A percentile compares a stretch with the other conserved stretches of the same genome.
Conservation (phyloP, 345 rosid species). For the Dimocarpus longan region DNA sequence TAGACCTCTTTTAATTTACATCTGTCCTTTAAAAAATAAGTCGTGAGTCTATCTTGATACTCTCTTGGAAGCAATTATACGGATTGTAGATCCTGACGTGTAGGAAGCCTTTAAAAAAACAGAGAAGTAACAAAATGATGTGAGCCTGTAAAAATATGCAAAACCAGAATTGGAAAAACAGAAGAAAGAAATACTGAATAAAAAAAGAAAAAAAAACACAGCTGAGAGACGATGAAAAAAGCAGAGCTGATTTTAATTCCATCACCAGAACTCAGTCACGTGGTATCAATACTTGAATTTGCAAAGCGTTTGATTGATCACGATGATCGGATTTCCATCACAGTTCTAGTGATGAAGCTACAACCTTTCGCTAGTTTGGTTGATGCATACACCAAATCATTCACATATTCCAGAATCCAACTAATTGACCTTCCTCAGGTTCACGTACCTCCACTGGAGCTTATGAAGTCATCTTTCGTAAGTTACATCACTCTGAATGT, state of each 20-base stretch:
- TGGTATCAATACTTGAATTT: slow-evolving; percentile 46
- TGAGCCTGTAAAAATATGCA: no score
- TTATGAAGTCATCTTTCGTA: slow-evolving; percentile 22
- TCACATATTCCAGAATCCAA: slow-evolving; percentile 30
- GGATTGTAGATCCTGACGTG: no score
- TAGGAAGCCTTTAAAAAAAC: no score
- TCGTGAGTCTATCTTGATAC: no score
- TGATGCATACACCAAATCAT: slow-evolving; percentile 17
- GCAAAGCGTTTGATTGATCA: slow-evolving; percentile 42
- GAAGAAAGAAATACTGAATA: no score
- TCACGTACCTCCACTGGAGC: slow-evolving; percentile 28
- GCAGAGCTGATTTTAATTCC: slow-evolving; percentile 41
- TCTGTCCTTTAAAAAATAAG: no score
- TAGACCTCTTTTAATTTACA: no score
- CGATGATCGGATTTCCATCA: slow-evolving; percentile 36
- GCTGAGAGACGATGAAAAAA: slow-evolving; percentile 25
- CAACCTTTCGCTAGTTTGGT: neutral
- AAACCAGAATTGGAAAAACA: neutral
- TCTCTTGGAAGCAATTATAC: no score
- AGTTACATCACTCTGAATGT: neutral
- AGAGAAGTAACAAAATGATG: no score
- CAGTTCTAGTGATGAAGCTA: slow-evolving; percentile 29
- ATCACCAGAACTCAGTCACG: slow-evolving; percentile 42
- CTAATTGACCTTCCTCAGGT: slow-evolving; percentile 35
- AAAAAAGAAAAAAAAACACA: no score